These are phyloP conservation scores for Ochromonadaceae sp. DNA, from an alignment of 352 stramenopile genomes.

Conservation along the genomic window DNA sequence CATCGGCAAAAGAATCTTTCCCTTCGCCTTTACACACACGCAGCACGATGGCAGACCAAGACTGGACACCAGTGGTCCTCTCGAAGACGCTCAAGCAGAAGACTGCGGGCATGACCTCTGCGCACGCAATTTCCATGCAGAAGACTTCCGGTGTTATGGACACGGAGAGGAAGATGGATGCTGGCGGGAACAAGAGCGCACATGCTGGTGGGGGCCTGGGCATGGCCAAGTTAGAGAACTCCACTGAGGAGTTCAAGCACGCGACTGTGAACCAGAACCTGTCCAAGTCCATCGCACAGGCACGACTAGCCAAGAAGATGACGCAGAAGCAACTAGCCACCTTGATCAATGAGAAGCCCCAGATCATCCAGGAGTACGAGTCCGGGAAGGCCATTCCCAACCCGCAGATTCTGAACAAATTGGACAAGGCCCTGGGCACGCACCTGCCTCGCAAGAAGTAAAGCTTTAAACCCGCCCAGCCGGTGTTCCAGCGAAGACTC, in stretches of 20 bases:
- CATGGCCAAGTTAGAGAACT: constrained; percentile 71
- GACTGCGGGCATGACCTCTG: neutral
- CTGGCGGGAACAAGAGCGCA: constrained; percentile 54
- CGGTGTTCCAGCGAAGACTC: no score
- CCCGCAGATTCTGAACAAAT: constrained; percentile 86
- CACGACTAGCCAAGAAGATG: constrained; percentile 90
- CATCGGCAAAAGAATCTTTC: no score
- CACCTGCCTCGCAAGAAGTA: constrained; percentile 51
- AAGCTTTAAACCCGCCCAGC: no score
- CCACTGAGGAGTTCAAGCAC: constrained; percentile 67
- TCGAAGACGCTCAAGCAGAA: constrained; percentile 2
- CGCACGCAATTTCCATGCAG: neutral
- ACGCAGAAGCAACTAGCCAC: constrained; percentile 93
- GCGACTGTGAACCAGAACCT: constrained; percentile 32
- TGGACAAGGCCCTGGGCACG: constrained; percentile 78
- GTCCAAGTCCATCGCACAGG: constrained; percentile 81
- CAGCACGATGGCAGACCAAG: constrained; percentile 2
- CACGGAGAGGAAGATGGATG: neutral
- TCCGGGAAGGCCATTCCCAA: constrained; percentile 92
- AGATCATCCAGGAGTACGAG: constrained; percentile 92
- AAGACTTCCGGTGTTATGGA: neutral
- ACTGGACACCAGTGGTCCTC: constrained; percentile 10
- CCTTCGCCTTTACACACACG: no score
- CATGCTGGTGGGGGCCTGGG: constrained; percentile 53
- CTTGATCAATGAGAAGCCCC: constrained; percentile 82